Evolutionary conservation across 805 yeast species (phyloP), one percentile per base, ranked within the genome.

Genomic region (Ogataea nitratoaversa): DNA sequence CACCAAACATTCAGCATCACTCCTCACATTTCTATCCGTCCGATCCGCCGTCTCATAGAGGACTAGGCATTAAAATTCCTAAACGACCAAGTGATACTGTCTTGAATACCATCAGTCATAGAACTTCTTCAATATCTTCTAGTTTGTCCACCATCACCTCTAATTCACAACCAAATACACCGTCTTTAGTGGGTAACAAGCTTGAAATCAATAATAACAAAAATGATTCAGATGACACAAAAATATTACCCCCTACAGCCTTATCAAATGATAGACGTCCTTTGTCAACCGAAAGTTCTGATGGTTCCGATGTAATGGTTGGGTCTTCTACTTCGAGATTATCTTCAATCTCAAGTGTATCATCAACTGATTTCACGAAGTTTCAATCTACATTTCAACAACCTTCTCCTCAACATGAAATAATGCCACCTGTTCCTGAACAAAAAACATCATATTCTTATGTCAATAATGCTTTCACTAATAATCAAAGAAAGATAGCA

Each of bases 31-130:
- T 36, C 19, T 40, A 39, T 6, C 30, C 30, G 18, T 27, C 39
- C 19, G 24, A 36, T 14, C 38, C 48, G 9, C 11, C 41, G 17
- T 13, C 33, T 34, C 16, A 40, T 17, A 34, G 38, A 4, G 61
- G 59, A 1, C 42, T 57, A 18, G 60, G 63, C 11, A 56, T 59
- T 18, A 44, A 50, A 33, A 32, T 48, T 2, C 14, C 50, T 4
- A 41, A 34, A 34, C 46, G 63, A 30, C 62, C 63, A 18, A 53
- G 59, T 37, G 65, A 59, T 35, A 41, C 59, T 13, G 47, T 54
- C 1, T 27, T 53, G 13, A 38, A 41, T 2, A 39, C 38, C 12
- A 40, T 43, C 12, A 36, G 24, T 13, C 39, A 42, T n/a, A 38
- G 53, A 22, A 37, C 42, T 1, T 40, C 47, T 8, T 36, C 47